These are phyloP conservation scores for Clonostachys solani DNA, from an alignment of 2,329 filamentous ascomycete species.

Conservation along the genomic window DNA sequence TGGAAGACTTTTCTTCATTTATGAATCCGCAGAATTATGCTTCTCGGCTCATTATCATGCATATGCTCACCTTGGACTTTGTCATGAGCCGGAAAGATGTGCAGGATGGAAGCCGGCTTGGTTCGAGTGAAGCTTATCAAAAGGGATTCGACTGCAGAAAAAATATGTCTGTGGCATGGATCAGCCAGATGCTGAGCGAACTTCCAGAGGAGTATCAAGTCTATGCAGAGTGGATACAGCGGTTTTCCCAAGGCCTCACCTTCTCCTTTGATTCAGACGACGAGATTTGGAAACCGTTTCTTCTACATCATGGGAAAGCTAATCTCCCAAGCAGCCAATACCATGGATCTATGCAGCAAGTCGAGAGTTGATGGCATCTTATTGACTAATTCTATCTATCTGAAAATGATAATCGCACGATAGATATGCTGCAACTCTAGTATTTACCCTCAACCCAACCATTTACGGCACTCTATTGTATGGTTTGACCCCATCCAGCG, in stretches of 20 bases:
- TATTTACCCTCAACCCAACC: too few relatives aligned
- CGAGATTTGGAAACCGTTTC: slow-evolving; percentile 11
- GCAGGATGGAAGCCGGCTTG: neutral
- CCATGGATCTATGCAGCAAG: too few relatives aligned
- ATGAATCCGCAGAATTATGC: slow-evolving; percentile 18
- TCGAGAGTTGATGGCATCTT: too few relatives aligned
- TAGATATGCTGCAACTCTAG: too few relatives aligned
- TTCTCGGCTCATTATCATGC: slow-evolving; percentile 27
- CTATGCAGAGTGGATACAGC: slow-evolving; percentile 25
- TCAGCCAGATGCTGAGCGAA: slow-evolving; percentile 22
- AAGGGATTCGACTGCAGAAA: slow-evolving; percentile 13
- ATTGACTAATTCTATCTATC: too few relatives aligned
- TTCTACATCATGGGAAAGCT: neutral
- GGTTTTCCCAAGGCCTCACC: slow-evolving; percentile 11
- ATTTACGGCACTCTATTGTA: too few relatives aligned
- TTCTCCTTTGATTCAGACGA: slow-evolving; percentile 12
- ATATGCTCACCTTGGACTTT: slow-evolving; percentile 26
- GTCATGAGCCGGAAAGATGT: slow-evolving; percentile 15
- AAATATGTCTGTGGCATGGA: slow-evolving; percentile 29
- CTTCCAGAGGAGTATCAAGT: slow-evolving; percentile 19
- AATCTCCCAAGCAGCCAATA: neutral
- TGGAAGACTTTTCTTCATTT: slow-evolving; percentile 23
- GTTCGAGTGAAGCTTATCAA: neutral
- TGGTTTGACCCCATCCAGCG: too few relatives aligned
- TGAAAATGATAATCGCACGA: too few relatives aligned